Conservation (phyloP, 1,284 basidiomycete genomes). For the Cryptococcus floricola region DNA sequence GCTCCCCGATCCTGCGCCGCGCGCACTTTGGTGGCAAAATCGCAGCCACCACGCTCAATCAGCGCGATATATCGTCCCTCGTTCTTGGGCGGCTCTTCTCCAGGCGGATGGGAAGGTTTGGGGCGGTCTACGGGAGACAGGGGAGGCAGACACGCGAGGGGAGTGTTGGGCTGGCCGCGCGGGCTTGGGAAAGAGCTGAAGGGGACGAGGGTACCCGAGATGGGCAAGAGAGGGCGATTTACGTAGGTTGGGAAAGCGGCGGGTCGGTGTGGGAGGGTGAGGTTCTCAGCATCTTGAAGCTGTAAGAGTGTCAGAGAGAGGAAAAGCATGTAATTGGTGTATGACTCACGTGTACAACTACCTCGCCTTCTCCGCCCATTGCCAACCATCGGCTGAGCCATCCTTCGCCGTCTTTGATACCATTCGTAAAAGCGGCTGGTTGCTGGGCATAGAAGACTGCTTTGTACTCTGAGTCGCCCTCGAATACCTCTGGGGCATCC, state of each 20-base stretch:
- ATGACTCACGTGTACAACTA: constrained; percentile 32
- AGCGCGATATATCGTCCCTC: constrained; percentile 61
- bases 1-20: constrained; percentile 81
- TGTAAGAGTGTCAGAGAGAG: neutral
- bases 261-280: constrained; percentile 46
- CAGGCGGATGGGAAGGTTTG: neutral
- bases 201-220: constrained; percentile 31
- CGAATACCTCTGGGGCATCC: neutral
- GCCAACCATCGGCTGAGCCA: constrained; percentile 38
- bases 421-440: neutral
- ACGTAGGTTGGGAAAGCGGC: constrained; percentile 45
- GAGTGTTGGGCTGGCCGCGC: neutral
- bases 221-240: constrained; percentile 22
- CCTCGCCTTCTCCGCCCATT: constrained; percentile 39
- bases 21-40: constrained; percentile 79
- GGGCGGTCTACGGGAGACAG: constrained; percentile 20
- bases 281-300: constrained; percentile 15
- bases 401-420: constrained; percentile 1
- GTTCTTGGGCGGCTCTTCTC: constrained; percentile 1
- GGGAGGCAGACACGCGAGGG: constrained; percentile 26
- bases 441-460: no score
- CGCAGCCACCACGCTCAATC: constrained; percentile 77
- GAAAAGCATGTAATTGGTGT: neutral
- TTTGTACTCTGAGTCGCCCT: no score
- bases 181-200: constrained; percentile 22